Percentiles rank a stretch among this genome's conserved stretches.
Conservation (phyloP, 2,329 filamentous ascomycete genomes). For the Pseudogymnoascus sp. region DNA sequence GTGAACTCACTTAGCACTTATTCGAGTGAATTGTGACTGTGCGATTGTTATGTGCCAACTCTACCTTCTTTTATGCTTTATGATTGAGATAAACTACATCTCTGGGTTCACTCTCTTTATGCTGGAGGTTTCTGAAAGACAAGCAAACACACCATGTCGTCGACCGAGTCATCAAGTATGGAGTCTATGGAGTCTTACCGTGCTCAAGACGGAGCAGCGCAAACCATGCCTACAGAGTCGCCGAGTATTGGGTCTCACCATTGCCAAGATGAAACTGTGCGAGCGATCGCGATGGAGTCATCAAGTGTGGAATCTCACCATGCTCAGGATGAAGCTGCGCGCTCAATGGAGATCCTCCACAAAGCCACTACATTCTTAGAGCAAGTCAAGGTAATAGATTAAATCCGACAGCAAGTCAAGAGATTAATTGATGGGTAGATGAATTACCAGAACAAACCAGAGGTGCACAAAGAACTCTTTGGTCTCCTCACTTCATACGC, state of each 20-base stretch:
- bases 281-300: not conserved
- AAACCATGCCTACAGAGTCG: too few species aligned
- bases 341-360: not conserved
- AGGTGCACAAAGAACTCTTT: not conserved
- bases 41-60: not conserved
- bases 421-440: not conserved
- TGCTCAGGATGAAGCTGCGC: not conserved
- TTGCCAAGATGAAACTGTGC: too few species aligned
- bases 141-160: not conserved
- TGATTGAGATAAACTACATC: not conserved
- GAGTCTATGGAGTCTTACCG: not conserved
- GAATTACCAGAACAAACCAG: not conserved
- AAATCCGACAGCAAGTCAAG: not conserved
- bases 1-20: not conserved
- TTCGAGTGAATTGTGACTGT: not conserved
- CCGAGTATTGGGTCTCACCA: too few species aligned
- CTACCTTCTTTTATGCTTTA: not conserved
- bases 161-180: too few species aligned
- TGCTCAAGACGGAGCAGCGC: not conserved
- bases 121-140: not conserved
- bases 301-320: not conserved
- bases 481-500: not conserved
- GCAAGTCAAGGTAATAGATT: not conserved
- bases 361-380: not conserved
- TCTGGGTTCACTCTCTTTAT: too few species aligned